A percentile compares a stretch with the other conserved stretches of the same genome.
Evolutionary conservation across 495 filamentous ascomycete genomes (phyloP).

Genomic region (Neurospora pannonica): DNA sequence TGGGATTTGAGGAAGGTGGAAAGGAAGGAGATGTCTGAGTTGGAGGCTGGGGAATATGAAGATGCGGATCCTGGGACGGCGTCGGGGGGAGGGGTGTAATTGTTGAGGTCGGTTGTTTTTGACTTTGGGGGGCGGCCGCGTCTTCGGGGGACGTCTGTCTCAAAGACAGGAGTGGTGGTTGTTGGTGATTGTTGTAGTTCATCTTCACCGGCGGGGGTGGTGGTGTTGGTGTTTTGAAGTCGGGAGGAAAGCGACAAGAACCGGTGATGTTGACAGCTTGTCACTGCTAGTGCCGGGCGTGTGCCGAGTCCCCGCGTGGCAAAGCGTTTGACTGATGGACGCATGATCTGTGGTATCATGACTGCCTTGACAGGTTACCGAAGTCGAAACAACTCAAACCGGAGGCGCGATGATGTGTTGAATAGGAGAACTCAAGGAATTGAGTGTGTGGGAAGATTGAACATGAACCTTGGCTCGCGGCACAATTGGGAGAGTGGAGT

Average conservation of each 20-base stretch:
- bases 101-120: not conserved
- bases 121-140: not conserved
- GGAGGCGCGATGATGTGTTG: not conserved
- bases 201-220: not conserved
- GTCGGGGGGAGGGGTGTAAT: not conserved
- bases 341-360: not conserved
- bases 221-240: not conserved
- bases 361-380: not conserved
- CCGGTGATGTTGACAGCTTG: not conserved
- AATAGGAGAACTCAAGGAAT: not conserved
- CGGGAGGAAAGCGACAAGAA: not conserved
- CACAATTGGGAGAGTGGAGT: too few species aligned
- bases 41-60: not conserved
- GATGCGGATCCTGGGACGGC: not conserved
- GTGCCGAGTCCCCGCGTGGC: not conserved
- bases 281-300: not conserved
- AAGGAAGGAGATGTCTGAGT: not conserved
- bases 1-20: conserved; percentile 40
- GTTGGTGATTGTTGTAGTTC: not conserved
- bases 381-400: not conserved
- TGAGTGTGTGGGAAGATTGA: not conserved
- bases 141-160: not conserved
- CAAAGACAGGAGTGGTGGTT: not conserved
- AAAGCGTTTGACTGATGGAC: not conserved
- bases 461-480: not conserved